Base-by-base conservation (phyloP, 1,284 basidiomycete species). In the Naganishia liquefaciens region DNA sequence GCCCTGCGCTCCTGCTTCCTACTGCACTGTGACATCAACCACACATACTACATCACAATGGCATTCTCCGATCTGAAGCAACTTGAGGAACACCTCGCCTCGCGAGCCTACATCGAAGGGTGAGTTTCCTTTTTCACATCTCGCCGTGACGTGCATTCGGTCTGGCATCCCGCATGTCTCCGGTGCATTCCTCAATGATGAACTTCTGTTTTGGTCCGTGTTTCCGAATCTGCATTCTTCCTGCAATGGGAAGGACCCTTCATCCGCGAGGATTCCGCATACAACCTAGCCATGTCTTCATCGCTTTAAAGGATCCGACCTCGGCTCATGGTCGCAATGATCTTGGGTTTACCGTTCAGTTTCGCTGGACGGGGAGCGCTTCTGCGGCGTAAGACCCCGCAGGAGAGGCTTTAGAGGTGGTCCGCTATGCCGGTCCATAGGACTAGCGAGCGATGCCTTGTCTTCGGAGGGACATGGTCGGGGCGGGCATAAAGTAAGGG, bases 341-440 rank as follows among this genome's bases (percentile, higher is more conserved):
- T 50, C 39, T 37, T 60, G 57, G 57, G 57, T 60, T 60, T 60
- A 50, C 57, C 57, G 27, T 49, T 39, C 19, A 37, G 44, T 37
- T 43, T 50, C 9, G 50, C 37, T 42, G 40, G 39, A 39, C 13
- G 57, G 64, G 64, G 64, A 60, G 57, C 57, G 57, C 91, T 73
- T 65, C 88, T 86, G 90, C 88, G 92, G 89, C 84, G 91, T 82
- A 82, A 95, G 91, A 94, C 90, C 90, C 86, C 92, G 88, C 89
- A 88, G 85, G 75, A 60, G 57, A 60, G 30, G 57, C 43, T 60
- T 60, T 33, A 60, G 57, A 60, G 57, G 57, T 60, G 57, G 49
- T 60, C 46, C 44, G 57, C 28, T 37, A 25, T 44, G 54, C 49
- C 21, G 63, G 63, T 60, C 57, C 50, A 44, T 50, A 15, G 23